Evolutionary conservation across 2,329 filamentous ascomycete genomes (phyloP).

Genomic region (Sarocladium kiliense): DNA sequence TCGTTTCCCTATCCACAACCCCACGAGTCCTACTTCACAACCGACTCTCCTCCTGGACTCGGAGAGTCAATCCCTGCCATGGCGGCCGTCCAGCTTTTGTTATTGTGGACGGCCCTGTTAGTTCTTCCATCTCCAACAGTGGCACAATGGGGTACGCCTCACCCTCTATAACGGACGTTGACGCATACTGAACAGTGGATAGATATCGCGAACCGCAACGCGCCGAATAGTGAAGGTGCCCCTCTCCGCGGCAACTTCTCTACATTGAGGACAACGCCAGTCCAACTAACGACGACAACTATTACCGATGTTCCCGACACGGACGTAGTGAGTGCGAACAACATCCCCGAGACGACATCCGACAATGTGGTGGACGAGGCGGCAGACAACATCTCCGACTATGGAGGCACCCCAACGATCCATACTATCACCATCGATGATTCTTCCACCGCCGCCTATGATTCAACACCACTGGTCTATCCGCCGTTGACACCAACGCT

Average conservation of each 20-base stretch:
- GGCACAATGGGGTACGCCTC: not conserved
- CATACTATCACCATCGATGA: not conserved
- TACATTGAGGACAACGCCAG: not conserved
- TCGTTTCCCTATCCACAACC: not conserved
- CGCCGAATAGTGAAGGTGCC: not conserved
- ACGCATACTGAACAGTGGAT: not conserved
- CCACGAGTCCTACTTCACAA: slow-evolving; percentile 7
- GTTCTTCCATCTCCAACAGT: not conserved
- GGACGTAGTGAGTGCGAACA: not conserved
- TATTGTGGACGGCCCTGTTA: not conserved
- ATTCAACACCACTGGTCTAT: not conserved
- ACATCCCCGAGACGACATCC: not conserved
- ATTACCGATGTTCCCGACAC: not conserved
- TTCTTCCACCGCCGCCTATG: not conserved
- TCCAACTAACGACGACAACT: not conserved
- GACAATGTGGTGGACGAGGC: not conserved
- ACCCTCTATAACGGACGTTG: not conserved
- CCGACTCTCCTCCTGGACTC: slow-evolving; percentile 6
- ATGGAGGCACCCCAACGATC: not conserved
- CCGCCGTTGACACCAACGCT: not conserved
- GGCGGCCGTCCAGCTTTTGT: not conserved
- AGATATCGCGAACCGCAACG: not conserved
- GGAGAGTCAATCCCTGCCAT: slow-evolving; percentile 2
- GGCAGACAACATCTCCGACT: not conserved
- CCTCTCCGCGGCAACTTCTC: not conserved